Evolutionary conservation across 2,329 filamentous ascomycete species (phyloP), one percentile per base, ranked within the genome.

Genomic region (Colletotrichum sp.): DNA sequence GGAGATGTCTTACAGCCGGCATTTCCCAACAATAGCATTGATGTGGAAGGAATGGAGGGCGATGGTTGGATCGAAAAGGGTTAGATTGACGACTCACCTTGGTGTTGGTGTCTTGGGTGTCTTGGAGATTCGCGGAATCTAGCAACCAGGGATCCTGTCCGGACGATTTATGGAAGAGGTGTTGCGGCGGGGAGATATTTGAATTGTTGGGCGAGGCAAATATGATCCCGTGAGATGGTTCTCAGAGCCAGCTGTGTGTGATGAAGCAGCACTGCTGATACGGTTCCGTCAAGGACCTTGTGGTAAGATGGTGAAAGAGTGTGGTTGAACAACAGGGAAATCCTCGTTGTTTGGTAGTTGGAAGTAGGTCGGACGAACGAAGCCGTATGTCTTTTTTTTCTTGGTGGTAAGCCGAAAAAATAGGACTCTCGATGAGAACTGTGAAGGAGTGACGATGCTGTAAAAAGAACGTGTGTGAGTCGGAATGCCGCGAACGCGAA

Each of bases 201-300:
- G 70, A 47, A 54, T 43, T 55, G 21, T 18, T 54, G 69, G 70
- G 38, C 57, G 38, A 51, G 67, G 58, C 43, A 70, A 57, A 68
- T 68, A 69, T 59, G 47, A 47, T 71, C 69, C 69, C 64, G 66
- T 71, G 68, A 57, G 67, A 66, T 74, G 72, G 43, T 73, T 77
- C 75, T 76, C 70, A 74, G 73, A 76, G 67, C 66, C 70, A 72
- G 69, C 66, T 73, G 68, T 73, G 69, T 72, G 67, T 66, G 64
- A 38, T 70, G 67, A 64, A 54, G 74, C 76, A 78, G 77, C 78
- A 75, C 77, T 75, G 77, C 78, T 78, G 77, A 76, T 71, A 70
- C 67, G 71, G 74, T 77, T 74, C 76, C 73, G 76, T 76, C 78
- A 75, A 78, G 76, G 75, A 77, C 70, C 70, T 69, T 57, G 72